Conservation (phyloP, 306 rosid species). For the Fragaria vesca region DNA sequence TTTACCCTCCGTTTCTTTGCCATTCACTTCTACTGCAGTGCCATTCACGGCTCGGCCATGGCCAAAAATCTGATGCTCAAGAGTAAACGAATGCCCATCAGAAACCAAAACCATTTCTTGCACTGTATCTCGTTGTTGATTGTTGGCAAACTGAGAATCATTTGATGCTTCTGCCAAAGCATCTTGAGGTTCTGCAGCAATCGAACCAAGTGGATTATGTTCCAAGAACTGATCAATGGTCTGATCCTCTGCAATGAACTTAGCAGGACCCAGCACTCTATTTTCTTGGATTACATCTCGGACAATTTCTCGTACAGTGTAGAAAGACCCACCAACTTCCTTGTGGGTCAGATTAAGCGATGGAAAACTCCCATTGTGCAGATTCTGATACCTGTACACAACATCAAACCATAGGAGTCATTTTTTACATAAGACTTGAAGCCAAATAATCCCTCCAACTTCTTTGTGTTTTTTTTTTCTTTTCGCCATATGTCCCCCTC, state of each 20-base stretch:
- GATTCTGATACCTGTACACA: slow-evolving; percentile 65
- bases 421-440: not conserved
- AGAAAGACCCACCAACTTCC: slow-evolving; percentile 99
- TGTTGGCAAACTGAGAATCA: slow-evolving; percentile 32
- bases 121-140: slow-evolving; percentile 29
- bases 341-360: slow-evolving; percentile 88
- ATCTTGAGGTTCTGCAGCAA: slow-evolving; percentile 54
- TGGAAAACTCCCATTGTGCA: slow-evolving; percentile 84
- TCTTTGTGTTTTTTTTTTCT: not conserved
- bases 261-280: slow-evolving; percentile 92
- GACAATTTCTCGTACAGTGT: slow-evolving; percentile 96
- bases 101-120: slow-evolving; percentile 38
- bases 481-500: not conserved
- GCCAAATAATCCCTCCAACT: not conserved
- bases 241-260: slow-evolving; percentile 45
- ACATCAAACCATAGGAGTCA: slow-evolving; percentile 22
- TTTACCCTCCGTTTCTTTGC: slow-evolving; percentile 10
- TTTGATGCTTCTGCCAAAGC: slow-evolving; percentile 32
- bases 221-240: slow-evolving; percentile 39
- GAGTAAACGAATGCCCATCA: slow-evolving; percentile 23
- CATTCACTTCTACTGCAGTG: slow-evolving; percentile 30
- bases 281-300: slow-evolving; percentile 94
- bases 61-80: slow-evolving; percentile 24
- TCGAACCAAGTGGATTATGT: slow-evolving; percentile 64
- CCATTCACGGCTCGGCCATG: slow-evolving; percentile 26